Evolutionary conservation across 352 stramenopile genomes (phyloP), one percentile per base, ranked within the genome.

Genomic region (Lagenidium sp.): DNA sequence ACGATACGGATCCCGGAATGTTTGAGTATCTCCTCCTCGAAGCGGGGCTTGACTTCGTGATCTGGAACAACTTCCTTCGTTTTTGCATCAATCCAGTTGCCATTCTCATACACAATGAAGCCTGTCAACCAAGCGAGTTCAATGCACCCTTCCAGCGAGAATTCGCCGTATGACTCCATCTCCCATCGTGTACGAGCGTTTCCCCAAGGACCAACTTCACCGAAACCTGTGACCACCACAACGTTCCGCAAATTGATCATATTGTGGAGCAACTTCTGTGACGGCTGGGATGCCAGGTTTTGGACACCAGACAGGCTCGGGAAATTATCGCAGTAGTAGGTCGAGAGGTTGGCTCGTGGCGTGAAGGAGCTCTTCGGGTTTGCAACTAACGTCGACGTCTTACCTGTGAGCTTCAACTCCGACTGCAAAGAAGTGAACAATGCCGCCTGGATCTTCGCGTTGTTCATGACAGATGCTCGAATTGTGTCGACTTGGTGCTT

Each of bases 101-200:
- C 79, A 46, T 85, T 83, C 36, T 91, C 66, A 41, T 84, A 88
- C 53, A 67, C 53, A 44, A 95, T 94, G 47, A 70, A 73, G 15
- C 83, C 82, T 4, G 78, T 88, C 16, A 94, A 36, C 83, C 82
- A 95, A 13, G 82, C 83, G 8, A 95, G 41, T 46, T 95, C 83
- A 39, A 95, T 87, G 47, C 76, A 85, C 16, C 83, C 83, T 77
- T 95, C 82, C 12, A 95, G 50, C 21, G 83, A 95, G 50, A 95
- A 93, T 51, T 91, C 68, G 35, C 83, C 83, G 55, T 71, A 94
- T 40, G 77, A 88, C 53, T 95, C 83, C 76, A 95, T 94, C 61
- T 95, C 83, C 83, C 83, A 95, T 6, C 79, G 76, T 20, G 82
- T 93, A 20, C 82, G 82, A 13, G 80, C 66, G 44, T 85, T 94